Percentiles rank a stretch among this genome's conserved stretches.
Conservation (phyloP, 1,284 basidiomycete species). For the Ceratobasidium sp. region DNA sequence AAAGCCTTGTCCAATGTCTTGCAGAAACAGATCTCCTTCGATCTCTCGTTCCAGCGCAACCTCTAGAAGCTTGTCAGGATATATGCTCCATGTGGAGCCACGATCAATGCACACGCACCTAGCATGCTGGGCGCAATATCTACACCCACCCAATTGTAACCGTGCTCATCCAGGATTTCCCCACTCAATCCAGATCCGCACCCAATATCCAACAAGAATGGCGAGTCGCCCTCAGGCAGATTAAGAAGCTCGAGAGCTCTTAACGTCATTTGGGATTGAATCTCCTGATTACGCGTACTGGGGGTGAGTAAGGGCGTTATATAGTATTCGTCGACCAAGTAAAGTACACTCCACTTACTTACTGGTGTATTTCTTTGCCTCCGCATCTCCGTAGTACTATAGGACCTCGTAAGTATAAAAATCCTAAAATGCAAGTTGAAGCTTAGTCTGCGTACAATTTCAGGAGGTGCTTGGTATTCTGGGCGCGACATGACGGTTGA, state of each 20-base stretch:
- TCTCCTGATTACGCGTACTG: slow-evolving; percentile 94
- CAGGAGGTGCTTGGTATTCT: slow-evolving; percentile 94
- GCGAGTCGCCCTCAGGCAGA: slow-evolving; percentile 78
- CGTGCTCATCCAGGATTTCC: slow-evolving; percentile 94
- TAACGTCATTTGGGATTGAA: slow-evolving; percentile 98
- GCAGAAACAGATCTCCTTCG: slow-evolving; percentile 91
- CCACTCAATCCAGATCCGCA: slow-evolving; percentile 99
- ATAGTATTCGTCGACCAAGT: slow-evolving; percentile 13
- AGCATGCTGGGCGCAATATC: slow-evolving; percentile 98
- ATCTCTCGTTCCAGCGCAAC: slow-evolving; percentile 93
- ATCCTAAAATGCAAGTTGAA: not conserved
- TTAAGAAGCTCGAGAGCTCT: slow-evolving; percentile 92
- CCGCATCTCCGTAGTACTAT: slow-evolving; percentile 95
- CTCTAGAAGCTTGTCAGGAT: slow-evolving; percentile 64
- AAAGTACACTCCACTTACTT: slow-evolving; percentile 68
- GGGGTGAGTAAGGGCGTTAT: slow-evolving; percentile 5
- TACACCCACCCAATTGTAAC: slow-evolving; percentile 93
- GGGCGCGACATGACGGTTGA: slow-evolving; percentile 84
- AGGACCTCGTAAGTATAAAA: slow-evolving; percentile 32
- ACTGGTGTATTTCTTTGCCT: slow-evolving; percentile 96
- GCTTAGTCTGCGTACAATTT: slow-evolving; percentile 77
- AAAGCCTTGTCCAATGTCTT: slow-evolving; percentile 93
- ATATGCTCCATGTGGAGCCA: not conserved
- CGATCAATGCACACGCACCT: slow-evolving; percentile 63
- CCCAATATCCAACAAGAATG: slow-evolving; percentile 93